Conservation (phyloP, 306 rosid species). For the Quillaja saponaria region DNA sequence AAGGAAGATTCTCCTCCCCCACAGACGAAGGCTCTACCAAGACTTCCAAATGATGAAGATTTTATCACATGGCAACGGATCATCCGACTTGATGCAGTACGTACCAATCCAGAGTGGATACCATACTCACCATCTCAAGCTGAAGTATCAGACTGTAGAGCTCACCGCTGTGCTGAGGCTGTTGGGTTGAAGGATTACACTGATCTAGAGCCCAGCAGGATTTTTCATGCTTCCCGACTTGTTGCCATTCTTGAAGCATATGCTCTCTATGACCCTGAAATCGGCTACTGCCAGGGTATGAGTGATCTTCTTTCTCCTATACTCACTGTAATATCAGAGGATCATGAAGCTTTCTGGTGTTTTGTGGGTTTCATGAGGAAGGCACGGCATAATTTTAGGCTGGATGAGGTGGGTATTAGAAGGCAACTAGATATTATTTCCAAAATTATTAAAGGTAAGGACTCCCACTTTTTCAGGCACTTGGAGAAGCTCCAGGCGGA, state of each 20-base stretch:
- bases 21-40: constrained; percentile 46
- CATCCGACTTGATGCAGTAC: constrained; percentile 94
- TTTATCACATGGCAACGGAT: constrained; percentile 94
- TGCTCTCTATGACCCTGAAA: constrained; percentile 91
- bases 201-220: constrained; percentile 79
- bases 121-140: constrained; percentile 67
- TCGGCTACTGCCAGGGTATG: constrained; percentile 99
- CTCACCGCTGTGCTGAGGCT: constrained; percentile 72
- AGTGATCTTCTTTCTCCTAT: constrained; percentile 97
- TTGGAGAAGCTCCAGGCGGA: constrained; percentile 94
- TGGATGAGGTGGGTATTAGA: constrained; percentile 93
- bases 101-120: constrained; percentile 92
- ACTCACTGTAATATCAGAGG: constrained; percentile 72
- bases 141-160: constrained; percentile 61
- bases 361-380: constrained; percentile 98
- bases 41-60: constrained; percentile 59
- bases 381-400: constrained; percentile 98
- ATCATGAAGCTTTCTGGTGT: constrained; percentile 99
- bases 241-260: constrained; percentile 99
- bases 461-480: constrained; percentile 85
- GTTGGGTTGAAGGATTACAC: constrained; percentile 94
- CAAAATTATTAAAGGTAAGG: constrained; percentile 81
- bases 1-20: constrained; percentile 65
- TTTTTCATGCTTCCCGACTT: constrained; percentile 87
- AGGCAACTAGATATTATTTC: constrained; percentile 88